These are phyloP conservation scores for Centrapalus pauciflorus DNA, from an alignment of 129 eudicot species.

Conservation along the genomic window DNA sequence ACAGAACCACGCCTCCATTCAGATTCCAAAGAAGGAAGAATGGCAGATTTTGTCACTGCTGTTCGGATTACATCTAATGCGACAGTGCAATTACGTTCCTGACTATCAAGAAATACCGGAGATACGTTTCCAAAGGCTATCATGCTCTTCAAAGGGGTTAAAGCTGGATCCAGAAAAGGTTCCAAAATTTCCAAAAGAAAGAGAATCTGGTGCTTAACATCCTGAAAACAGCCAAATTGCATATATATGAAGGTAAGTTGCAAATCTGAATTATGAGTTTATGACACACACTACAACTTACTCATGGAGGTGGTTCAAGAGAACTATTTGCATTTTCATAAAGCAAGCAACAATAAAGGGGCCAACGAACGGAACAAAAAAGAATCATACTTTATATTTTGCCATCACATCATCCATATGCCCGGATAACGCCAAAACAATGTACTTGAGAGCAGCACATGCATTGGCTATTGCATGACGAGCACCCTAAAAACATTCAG, in stretches of 20 bases:
- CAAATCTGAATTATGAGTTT: neutral
- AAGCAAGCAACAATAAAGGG: neutral
- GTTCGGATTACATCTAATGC: slow-evolving; percentile 80
- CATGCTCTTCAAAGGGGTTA: slow-evolving; percentile 59
- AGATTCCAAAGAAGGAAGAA: slow-evolving; percentile 84
- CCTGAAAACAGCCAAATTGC: slow-evolving; percentile 38
- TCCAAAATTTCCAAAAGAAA: slow-evolving; percentile 91
- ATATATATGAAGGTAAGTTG: slow-evolving; percentile 1
- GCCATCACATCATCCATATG: slow-evolving; percentile 86
- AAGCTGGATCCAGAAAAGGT: slow-evolving; percentile 81
- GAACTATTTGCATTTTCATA: neutral
- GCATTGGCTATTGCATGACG: slow-evolving; percentile 49
- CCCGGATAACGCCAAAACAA: slow-evolving; percentile 83
- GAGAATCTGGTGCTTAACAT: slow-evolving; percentile 74
- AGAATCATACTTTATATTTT: slow-evolving; percentile 64
- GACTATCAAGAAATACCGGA: slow-evolving; percentile 45
- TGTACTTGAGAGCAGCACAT: slow-evolving; percentile 87
- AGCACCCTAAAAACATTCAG: slow-evolving; percentile 47
- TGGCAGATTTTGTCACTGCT: slow-evolving; percentile 67
- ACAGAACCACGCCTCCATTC: slow-evolving; percentile 94
- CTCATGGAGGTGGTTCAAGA: neutral
- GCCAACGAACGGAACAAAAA: neutral
- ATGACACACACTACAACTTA: neutral
- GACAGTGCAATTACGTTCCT: slow-evolving; percentile 59
- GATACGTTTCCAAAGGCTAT: slow-evolving; percentile 72